Percentiles rank a stretch among this genome's conserved stretches.
These are phyloP conservation scores for Cokeromyces recurvatus DNA, from an alignment of 371 early-diverging fungal genomes.

Conservation along the genomic window DNA sequence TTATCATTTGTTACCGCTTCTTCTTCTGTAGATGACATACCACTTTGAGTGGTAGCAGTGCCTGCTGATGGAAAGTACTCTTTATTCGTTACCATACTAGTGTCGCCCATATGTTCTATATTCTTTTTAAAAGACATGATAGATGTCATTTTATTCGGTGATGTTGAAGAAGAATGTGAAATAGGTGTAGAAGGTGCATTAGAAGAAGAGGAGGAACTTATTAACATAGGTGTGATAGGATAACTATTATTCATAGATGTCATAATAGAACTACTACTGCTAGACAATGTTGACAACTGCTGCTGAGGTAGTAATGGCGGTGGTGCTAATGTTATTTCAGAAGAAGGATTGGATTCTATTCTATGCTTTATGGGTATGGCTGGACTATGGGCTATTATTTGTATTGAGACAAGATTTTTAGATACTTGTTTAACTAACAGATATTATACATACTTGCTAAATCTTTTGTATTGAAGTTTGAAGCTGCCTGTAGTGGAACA, in stretches of 20 bases:
- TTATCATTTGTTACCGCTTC: constrained; percentile 34
- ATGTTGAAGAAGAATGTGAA: not conserved
- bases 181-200: not conserved
- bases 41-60: constrained; percentile 14
- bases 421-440: no score
- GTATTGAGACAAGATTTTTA: no score
- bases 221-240: not conserved
- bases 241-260: not conserved
- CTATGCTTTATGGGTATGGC: no score
- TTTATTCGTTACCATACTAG: no score
- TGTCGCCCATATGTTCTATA: no score
- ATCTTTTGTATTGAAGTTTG: no score
- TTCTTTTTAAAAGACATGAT: no score
- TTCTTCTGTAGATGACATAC: constrained; percentile 41
- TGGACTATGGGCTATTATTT: no score
- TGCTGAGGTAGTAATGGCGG: not conserved
- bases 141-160: not conserved
- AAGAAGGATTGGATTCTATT: no score
- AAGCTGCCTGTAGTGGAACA: constrained; percentile 23
- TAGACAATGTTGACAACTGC: not conserved
- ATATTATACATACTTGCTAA: no score
- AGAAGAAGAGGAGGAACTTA: not conserved
- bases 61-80: constrained; percentile 25
- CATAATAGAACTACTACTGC: not conserved
- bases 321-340: no score